Evolutionary conservation across 1,139 yeast genomes (phyloP), one percentile per base, ranked within the genome.

Genomic region (Eremothecium sinecaudum): DNA sequence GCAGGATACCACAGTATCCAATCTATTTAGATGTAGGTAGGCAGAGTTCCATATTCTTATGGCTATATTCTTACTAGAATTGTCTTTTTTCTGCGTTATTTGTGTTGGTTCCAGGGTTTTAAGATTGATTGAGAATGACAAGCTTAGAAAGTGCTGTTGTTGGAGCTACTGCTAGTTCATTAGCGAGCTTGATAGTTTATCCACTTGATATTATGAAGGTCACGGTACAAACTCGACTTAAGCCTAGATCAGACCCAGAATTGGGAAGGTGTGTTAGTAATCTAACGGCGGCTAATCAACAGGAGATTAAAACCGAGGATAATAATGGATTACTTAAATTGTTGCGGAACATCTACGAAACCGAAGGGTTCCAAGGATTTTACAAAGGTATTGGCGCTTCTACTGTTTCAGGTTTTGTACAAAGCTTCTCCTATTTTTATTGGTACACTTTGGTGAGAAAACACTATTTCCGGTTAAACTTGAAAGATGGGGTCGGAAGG

Each of bases 91-190:
- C n/a, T n/a, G n/a, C n/a, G n/a, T n/a, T n/a, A n/a, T n/a, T n/a
- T n/a, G n/a, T n/a, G n/a, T n/a, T n/a, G n/a, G n/a, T n/a, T n/a
- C n/a, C n/a, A n/a, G n/a, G n/a, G n/a, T n/a, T n/a, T n/a, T n/a
- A n/a, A n/a, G n/a, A n/a, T n/a, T n/a, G n/a, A n/a, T n/a, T n/a
- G n/a, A n/a, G n/a, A n/a, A n/a, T n/a, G n/a, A 50, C 74, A 4
- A 75, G 77, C 18, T 50, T 73, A 24, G 92, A 83, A 44, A 77
- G 78, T 53, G 94, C 94, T 0, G 70, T 82, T 13, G 78, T 84
- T 33, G 94, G 94, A 1, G 86, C 94, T 0, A 67, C 79, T 37
- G 93, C 94, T 5, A 83, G 94, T 3, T 80, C 78, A 28, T 59
- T 81, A 38, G 94, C 94, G 28, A 83, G 80, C 56, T 66, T 84